Evolutionary conservation across 2,329 filamentous ascomycete genomes (phyloP), one percentile per base, ranked within the genome.

Genomic region (Pestalotiopsis sp.): DNA sequence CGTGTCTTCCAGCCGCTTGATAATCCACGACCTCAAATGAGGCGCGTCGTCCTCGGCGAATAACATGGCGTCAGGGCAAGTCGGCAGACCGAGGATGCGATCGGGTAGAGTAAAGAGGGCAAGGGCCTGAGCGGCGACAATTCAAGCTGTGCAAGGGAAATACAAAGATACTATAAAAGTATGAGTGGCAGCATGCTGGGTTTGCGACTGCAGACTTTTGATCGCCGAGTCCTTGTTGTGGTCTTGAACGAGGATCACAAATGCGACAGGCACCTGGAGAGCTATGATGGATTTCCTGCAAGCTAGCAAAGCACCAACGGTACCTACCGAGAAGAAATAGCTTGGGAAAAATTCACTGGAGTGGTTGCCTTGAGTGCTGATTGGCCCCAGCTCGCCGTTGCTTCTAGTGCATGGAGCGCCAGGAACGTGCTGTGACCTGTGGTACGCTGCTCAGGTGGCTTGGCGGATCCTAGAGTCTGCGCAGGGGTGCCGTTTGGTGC

Each of bases 1-100:
- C 91, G 91, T 92, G 76, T 92, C 89, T 77, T 93, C 92, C 66
- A 95, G 87, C 71, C 92, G 89, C 80, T 91, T 91, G 71, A 94
- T 89, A 71, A 95, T 90, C 92, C 92, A 95, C 69, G 86, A 84
- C 83, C 93, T 94, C 67, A 96, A 84, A 70, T 87, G 81, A 67
- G 86, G 82, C 79, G 85, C 83, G 79, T 92, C 88, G 73, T 87
- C 85, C 75, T 91, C 89, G 59, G 85, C 80, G 75, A 91, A 91
- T 73, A 91, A 76, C 89, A 91, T 91, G 67, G 74, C 81, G 71
- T 67, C 14, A 4, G 31, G 45, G 13, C 20, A n/a, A 49, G 45
- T n/a, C 17, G 6, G 17, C 9, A n/a, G n/a, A n/a, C 11, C 17
- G 23, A 52, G 45, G 45, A 52, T n/a, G 45, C 20, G 9, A 20